Conservation (phyloP, 768 basidiomycete genomes). For the Leucocoprinus leucothites region DNA sequence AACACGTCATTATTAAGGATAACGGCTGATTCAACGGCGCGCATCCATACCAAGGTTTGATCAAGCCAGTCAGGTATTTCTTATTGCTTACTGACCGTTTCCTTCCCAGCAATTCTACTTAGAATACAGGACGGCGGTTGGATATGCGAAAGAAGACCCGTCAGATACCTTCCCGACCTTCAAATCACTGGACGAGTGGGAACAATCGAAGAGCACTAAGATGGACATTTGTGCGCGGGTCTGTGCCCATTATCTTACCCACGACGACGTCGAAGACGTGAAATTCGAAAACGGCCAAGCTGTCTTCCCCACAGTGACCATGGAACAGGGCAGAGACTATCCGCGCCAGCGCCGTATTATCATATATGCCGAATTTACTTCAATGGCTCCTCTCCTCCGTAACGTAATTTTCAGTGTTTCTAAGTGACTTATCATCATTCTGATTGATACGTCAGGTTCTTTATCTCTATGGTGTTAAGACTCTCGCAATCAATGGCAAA, state of each 20-base stretch:
- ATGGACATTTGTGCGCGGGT: conserved; percentile 12
- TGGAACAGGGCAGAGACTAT: neutral
- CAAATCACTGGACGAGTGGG: conserved; percentile 15
- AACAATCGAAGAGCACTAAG: conserved; percentile 15
- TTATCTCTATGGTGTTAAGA: neutral
- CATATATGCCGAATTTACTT: conserved; percentile 18
- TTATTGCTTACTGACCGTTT: neutral
- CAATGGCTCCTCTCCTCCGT: conserved; percentile 15
- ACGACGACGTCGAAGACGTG: conserved; percentile 1
- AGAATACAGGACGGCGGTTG: conserved; percentile 12
- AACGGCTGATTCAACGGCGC: too few species aligned
- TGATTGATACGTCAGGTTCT: neutral
- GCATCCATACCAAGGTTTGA: neutral
- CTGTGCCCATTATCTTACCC: conserved; percentile 2
- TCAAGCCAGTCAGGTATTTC: too few species aligned
- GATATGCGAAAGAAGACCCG: conserved; percentile 8
- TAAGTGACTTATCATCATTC: too few species aligned
- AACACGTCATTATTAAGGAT: too few species aligned
- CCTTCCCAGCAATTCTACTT: conserved; percentile 17
- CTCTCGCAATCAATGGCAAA: conserved; percentile 16
- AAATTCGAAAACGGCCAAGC: neutral
- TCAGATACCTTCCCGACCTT: conserved; percentile 1
- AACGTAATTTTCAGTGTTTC: neutral
- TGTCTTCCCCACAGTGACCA: neutral
- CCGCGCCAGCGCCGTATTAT: conserved; percentile 1